Conservation (phyloP, 2,329 filamentous ascomycete species). For the Ilyonectria robusta region DNA sequence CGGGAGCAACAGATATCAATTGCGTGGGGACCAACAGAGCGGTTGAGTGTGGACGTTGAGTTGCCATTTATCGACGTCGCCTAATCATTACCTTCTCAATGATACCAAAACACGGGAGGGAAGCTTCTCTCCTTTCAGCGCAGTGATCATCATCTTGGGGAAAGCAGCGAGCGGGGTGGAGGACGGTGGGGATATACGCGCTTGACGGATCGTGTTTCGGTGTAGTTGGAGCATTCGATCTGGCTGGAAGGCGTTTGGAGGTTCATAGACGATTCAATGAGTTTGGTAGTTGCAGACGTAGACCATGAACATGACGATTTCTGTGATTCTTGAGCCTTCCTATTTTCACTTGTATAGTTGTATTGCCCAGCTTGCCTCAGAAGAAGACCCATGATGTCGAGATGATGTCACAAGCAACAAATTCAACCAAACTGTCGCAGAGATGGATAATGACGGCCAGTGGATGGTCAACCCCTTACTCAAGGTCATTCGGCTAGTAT, state of each 20-base stretch:
- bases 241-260: slow-evolving; percentile 56
- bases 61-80: slow-evolving; percentile 33
- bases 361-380: not conserved
- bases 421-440: not conserved
- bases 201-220: slow-evolving; percentile 42
- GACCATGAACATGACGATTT: slow-evolving; percentile 51
- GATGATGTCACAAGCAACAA: not conserved
- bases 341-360: not conserved
- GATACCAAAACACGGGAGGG: slow-evolving; percentile 46
- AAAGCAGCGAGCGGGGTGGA: slow-evolving; percentile 25
- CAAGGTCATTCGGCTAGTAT: not conserved
- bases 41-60: slow-evolving; percentile 40
- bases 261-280: slow-evolving; percentile 58
- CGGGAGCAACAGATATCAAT: slow-evolving; percentile 23
- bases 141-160: slow-evolving; percentile 29
- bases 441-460: not conserved
- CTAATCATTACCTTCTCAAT: slow-evolving; percentile 45
- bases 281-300: slow-evolving; percentile 52
- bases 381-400: not conserved
- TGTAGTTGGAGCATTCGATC: slow-evolving; percentile 50
- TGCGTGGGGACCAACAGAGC: slow-evolving; percentile 21
- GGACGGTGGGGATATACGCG: slow-evolving; percentile 35
- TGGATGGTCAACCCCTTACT: not conserved
- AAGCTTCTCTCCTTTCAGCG: slow-evolving; percentile 23
- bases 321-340: slow-evolving; percentile 30